Evolutionary conservation across 2,329 filamentous ascomycete species (phyloP).

Genomic region (Colletotrichum camelliae): DNA sequence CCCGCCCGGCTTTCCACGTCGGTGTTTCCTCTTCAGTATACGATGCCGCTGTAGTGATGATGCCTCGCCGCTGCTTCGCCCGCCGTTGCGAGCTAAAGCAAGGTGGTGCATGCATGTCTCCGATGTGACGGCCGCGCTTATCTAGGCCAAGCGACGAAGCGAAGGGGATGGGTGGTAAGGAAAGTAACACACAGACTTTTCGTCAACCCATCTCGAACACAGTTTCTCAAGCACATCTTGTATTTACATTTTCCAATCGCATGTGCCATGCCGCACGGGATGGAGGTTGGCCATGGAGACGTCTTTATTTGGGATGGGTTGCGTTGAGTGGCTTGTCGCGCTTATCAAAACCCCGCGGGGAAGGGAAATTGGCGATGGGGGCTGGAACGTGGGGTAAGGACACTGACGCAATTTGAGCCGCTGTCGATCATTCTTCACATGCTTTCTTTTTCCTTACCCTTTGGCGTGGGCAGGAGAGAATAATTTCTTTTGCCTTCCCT

Average conservation of each 20-base stretch:
- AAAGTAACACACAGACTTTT: background rate
- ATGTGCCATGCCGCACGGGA: background rate
- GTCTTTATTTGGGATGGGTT: background rate
- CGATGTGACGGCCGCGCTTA: constrained; percentile 2
- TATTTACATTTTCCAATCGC: background rate
- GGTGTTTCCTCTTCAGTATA: background rate
- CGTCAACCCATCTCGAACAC: background rate
- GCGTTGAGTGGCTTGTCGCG: background rate
- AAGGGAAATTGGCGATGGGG: background rate
- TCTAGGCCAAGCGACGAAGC: background rate
- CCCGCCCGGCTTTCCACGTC: background rate
- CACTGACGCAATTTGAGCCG: background rate
- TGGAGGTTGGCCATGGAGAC: background rate
- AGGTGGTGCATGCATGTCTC: background rate
- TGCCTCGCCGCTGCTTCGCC: background rate
- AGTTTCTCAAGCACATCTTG: background rate
- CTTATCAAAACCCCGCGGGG: background rate
- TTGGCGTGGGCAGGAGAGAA: background rate
- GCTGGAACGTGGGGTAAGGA: constrained; percentile 3
- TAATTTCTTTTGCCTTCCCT: background rate
- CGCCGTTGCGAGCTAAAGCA: background rate
- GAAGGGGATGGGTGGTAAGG: background rate
- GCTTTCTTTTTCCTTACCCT: background rate
- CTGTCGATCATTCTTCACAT: constrained; percentile 10
- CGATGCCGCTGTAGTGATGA: background rate